Conservation (phyloP, 345 rosid species). For the Geranium rotundifolium region DNA sequence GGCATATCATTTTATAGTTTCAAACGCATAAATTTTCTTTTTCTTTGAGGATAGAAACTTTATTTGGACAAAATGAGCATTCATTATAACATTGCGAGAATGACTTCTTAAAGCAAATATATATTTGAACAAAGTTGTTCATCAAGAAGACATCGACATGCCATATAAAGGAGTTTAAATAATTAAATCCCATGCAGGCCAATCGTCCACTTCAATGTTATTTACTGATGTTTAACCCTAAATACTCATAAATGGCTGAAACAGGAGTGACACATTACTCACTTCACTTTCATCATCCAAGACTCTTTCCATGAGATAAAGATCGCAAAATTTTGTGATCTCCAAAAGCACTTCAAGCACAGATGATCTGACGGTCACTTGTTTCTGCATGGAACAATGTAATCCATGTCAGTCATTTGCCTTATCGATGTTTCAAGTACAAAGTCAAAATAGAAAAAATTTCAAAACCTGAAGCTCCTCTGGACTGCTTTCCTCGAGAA, state of each 20-base stretch:
- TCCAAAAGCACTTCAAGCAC: conserved; percentile 90
- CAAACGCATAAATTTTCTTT: not conserved
- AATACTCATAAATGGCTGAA: not conserved
- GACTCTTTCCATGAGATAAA: conserved; percentile 99
- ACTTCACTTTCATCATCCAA: conserved; percentile 87
- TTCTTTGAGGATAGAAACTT: not conserved
- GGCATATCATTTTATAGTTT: not conserved
- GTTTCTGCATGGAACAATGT: conserved; percentile 39
- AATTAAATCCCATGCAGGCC: too few species aligned
- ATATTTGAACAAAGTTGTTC: not conserved
- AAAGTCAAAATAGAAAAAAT: conserved; percentile 5
- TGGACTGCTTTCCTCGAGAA: conserved; percentile 81
- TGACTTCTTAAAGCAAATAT: not conserved
- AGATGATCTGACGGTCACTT: conserved; percentile 81
- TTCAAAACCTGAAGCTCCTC: conserved; percentile 73
- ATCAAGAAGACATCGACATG: not conserved
- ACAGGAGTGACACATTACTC: conserved; percentile 16
- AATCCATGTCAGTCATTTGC: conserved; percentile 4
- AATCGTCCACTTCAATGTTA: not conserved
- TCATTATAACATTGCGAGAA: not conserved
- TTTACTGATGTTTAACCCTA: too few species aligned
- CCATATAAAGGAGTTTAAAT: too few species aligned
- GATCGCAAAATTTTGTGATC: conserved; percentile 81
- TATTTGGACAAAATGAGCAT: not conserved
- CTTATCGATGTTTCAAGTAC: conserved; percentile 5